Conservation (phyloP, 805 yeast genomes). For the Candida odintsovae region DNA sequence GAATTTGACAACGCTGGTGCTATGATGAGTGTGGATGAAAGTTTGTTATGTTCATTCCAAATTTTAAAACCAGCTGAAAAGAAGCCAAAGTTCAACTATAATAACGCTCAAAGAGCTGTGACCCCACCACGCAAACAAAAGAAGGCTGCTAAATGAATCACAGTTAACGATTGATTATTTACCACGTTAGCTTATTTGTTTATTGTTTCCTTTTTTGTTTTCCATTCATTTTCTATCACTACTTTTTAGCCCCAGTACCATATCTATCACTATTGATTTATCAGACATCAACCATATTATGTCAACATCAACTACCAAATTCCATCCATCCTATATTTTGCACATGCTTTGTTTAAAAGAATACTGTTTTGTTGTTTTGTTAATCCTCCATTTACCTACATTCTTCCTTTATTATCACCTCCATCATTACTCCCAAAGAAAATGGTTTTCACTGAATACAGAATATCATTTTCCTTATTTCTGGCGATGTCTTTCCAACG, state of each 20-base stretch:
- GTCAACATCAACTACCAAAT: background rate
- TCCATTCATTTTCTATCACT: background rate
- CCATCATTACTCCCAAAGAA: background rate
- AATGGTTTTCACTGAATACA: background rate
- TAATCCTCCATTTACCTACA: background rate
- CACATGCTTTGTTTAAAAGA: background rate
- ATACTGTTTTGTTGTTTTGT: background rate
- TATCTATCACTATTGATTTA: background rate
- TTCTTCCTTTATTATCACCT: background rate
- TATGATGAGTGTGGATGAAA: slow-evolving; percentile 98
- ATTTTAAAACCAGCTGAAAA: slow-evolving; percentile 97
- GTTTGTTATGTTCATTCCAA: slow-evolving; percentile 91
- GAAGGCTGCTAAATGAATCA: slow-evolving; percentile 38
- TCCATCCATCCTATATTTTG: background rate
- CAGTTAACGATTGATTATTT: background rate
- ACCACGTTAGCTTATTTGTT: background rate
- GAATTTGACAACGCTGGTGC: slow-evolving; percentile 99
- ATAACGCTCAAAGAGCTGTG: slow-evolving; percentile 39
- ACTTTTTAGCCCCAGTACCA: background rate
- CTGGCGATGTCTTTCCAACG: background rate
- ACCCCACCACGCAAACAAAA: slow-evolving; percentile 57
- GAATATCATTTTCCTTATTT: background rate
- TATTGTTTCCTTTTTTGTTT: background rate
- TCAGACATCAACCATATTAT: background rate
- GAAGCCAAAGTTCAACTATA: slow-evolving; percentile 62